phyloP scores from a whole-genome alignment of 352 stramenopile genomes.

The Globisporangium splendens region DNA sequence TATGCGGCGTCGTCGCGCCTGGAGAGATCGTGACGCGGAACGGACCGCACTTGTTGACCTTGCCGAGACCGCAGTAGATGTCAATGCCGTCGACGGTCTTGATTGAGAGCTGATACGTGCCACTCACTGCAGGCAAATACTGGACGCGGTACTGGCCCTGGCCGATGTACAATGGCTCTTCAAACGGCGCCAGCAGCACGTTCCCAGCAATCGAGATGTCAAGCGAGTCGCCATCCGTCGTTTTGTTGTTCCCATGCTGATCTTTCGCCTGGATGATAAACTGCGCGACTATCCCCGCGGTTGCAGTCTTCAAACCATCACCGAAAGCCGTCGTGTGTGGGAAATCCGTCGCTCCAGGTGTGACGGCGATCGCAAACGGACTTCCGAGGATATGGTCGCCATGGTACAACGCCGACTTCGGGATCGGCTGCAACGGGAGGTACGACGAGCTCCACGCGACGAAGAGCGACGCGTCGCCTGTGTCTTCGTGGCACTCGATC shows the following conservation, averaged over 20 bases:
- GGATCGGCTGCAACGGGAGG: constrained; percentile 80
- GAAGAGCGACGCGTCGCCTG: constrained; percentile 79
- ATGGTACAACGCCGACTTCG: constrained; percentile 77
- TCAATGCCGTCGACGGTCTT: constrained; percentile 89
- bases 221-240: constrained; percentile 69
- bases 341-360: constrained; percentile 93
- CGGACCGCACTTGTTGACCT: constrained; percentile 92
- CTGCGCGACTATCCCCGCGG: constrained; percentile 78
- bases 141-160: constrained; percentile 89
- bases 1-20: constrained; percentile 85
- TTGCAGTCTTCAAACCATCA: constrained; percentile 61
- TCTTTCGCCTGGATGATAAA: constrained; percentile 96
- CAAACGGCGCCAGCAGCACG: constrained; percentile 50
- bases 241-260: constrained; percentile 91
- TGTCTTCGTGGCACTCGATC: constrained; percentile 95
- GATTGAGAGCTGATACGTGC: constrained; percentile 88
- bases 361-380: constrained; percentile 87
- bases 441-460: constrained; percentile 94
- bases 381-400: constrained; percentile 92
- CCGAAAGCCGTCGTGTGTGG: constrained; percentile 92
- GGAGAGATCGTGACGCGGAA: constrained; percentile 88
- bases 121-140: constrained; percentile 84
- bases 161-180: constrained; percentile 84
- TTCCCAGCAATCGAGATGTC: constrained; percentile 56
- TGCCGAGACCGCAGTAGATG: constrained; percentile 94